A percentile compares a stretch with the other conserved stretches of the same genome.
These are phyloP conservation scores for Bertia moriformis DNA, from an alignment of 2,329 filamentous ascomycete genomes.

Conservation along the genomic window DNA sequence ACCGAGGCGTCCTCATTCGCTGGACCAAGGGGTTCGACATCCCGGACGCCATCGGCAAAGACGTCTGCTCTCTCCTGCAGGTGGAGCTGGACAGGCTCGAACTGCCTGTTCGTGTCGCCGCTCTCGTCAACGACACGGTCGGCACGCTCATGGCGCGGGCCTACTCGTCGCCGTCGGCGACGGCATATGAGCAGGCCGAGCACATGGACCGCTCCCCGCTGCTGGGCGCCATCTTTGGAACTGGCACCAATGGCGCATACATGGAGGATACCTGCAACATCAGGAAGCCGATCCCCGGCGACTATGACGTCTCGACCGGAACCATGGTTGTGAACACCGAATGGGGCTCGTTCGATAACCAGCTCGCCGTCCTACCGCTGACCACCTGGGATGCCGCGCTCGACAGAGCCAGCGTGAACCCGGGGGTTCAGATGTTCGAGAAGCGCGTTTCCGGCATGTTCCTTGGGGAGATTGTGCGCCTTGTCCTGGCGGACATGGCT, in stretches of 20 bases:
- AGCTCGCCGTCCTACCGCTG: constrained; percentile 71
- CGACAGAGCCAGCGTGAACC: constrained; percentile 72
- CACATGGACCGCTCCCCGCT: constrained; percentile 32
- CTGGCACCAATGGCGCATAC: constrained; percentile 93
- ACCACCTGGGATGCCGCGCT: constrained; percentile 71
- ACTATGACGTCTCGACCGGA: constrained; percentile 67
- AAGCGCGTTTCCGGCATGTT: constrained; percentile 99
- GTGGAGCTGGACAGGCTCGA: constrained; percentile 72
- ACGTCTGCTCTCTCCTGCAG: constrained; percentile 84
- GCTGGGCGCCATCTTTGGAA: constrained; percentile 93
- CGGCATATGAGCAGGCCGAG: no score
- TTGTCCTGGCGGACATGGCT: constrained; percentile 60
- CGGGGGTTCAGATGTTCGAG: constrained; percentile 95
- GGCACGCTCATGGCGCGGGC: constrained; percentile 95
- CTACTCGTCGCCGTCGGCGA: constrained; percentile 80
- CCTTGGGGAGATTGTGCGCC: constrained; percentile 78
- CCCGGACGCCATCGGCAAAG: constrained; percentile 80
- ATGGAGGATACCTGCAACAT: constrained; percentile 81
- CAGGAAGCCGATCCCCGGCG: constrained; percentile 58
- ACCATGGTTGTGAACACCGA: constrained; percentile 98
- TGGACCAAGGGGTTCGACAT: constrained; percentile 99
- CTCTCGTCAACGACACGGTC: constrained; percentile 92
- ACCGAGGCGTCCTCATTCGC: constrained; percentile 82
- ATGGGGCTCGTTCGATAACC: constrained; percentile 97
- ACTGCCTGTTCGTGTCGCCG: constrained; percentile 85